phyloP scores from a whole-genome alignment of 2,329 filamentous ascomycete genomes.

The Colletotrichum australisinense region DNA sequence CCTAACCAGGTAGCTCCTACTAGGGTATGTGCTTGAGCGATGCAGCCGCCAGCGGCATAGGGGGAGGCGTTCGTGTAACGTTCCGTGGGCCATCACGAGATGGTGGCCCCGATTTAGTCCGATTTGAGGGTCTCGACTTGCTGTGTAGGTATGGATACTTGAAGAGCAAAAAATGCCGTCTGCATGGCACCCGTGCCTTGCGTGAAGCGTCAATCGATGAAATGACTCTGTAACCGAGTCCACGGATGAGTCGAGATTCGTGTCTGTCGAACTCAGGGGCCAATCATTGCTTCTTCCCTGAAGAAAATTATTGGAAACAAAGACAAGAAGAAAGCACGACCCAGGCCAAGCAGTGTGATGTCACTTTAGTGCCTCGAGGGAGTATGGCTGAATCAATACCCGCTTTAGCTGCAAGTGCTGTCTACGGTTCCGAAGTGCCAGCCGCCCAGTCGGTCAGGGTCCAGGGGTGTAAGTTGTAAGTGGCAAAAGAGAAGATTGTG shows the following conservation, averaged over 20 bases:
- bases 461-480: constrained; percentile 5
- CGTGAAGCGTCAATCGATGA: constrained; percentile 20
- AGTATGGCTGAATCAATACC: background rate
- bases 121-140: constrained; percentile 6
- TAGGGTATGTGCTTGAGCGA: background rate
- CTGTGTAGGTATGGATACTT: background rate
- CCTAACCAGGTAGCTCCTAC: too few species aligned
- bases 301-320: constrained; percentile 14
- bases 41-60: constrained; percentile 15
- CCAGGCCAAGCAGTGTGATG: constrained; percentile 20
- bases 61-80: constrained; percentile 29
- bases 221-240: background rate
- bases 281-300: constrained; percentile 4
- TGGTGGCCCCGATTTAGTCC: constrained; percentile 13
- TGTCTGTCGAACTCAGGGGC: background rate
- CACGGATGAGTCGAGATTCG: constrained; percentile 5
- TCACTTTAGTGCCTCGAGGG: constrained; percentile 7
- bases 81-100: constrained; percentile 24
- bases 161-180: background rate
- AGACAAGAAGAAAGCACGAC: constrained; percentile 9
- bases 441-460: constrained; percentile 16
- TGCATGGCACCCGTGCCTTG: constrained; percentile 9
- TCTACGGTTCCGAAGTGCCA: background rate
- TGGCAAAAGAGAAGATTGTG: background rate
- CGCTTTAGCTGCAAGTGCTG: constrained; percentile 32